phyloP scores from a whole-genome alignment of 1,139 yeast genomes.

The Saccharomyces hybrid region DNA sequence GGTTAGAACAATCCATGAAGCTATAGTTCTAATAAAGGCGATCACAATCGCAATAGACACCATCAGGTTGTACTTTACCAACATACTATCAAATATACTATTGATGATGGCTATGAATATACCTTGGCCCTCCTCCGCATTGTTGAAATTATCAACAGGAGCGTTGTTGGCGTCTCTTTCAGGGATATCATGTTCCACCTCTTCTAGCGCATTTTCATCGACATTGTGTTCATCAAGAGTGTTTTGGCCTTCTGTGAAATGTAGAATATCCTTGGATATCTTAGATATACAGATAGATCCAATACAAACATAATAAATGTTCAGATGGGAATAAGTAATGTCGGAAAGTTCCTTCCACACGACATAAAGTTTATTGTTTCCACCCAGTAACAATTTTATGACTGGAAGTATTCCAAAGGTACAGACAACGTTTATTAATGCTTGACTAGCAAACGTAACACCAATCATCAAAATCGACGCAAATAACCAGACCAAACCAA shows the following conservation, averaged over 20 bases:
- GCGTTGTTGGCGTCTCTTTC: not conserved
- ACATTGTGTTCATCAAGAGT: not conserved
- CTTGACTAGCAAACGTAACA: conserved; percentile 14
- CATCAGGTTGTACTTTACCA: not conserved
- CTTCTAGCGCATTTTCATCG: not conserved
- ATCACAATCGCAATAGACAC: not conserved
- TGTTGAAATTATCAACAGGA: not conserved
- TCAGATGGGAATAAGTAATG: conserved; percentile 12
- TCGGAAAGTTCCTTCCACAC: conserved; percentile 3
- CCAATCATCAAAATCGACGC: conserved; percentile 46
- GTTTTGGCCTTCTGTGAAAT: conserved; percentile 1
- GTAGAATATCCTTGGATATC: not conserved
- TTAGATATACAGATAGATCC: conserved; percentile 20
- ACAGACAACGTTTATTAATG: not conserved
- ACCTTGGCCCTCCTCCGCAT: not conserved
- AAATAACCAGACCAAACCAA: conserved; percentile 62
- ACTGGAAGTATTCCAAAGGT: not conserved
- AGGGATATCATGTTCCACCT: not conserved
- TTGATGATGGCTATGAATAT: not conserved
- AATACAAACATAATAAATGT: conserved; percentile 18
- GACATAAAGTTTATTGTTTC: not conserved
- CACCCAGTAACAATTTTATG: not conserved
- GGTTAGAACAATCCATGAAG: not conserved
- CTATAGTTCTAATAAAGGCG: not conserved
- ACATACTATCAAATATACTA: not conserved